Evolutionary conservation across 2,329 filamentous ascomycete genomes (phyloP).

Genomic region (Lachnellula hyalina): DNA sequence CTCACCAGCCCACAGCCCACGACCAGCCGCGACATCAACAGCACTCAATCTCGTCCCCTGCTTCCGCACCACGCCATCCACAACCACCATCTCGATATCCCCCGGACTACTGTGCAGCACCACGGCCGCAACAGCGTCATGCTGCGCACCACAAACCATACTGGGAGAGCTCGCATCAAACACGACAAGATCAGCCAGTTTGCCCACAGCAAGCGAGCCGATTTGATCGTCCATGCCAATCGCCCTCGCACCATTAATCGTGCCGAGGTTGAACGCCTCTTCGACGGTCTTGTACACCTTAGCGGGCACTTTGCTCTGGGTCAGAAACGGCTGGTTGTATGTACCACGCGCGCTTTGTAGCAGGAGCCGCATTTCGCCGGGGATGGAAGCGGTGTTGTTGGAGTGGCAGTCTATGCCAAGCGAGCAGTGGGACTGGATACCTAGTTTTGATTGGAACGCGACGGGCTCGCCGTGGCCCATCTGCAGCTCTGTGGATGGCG

Average conservation of each 20-base stretch:
- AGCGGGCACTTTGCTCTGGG: slow-evolving; percentile 22
- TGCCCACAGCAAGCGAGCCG: slow-evolving; percentile 41
- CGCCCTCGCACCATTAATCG: slow-evolving; percentile 41
- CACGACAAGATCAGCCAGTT: slow-evolving; percentile 43
- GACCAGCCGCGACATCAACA: slow-evolving; percentile 9
- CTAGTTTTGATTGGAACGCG: slow-evolving; percentile 23
- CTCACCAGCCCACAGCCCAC: slow-evolving; percentile 8
- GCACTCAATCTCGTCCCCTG: slow-evolving; percentile 19
- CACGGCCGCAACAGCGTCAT: slow-evolving; percentile 39
- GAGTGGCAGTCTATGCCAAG: slow-evolving; percentile 35
- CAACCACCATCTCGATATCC: slow-evolving; percentile 40
- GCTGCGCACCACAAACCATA: slow-evolving; percentile 38
- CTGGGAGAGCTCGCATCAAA: slow-evolving; percentile 38
- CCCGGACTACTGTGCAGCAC: slow-evolving; percentile 36
- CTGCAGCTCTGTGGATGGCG: slow-evolving; percentile 46
- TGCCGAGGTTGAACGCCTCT: slow-evolving; percentile 45
- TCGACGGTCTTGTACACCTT: slow-evolving; percentile 32
- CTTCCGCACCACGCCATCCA: slow-evolving; percentile 40
- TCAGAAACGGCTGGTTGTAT: slow-evolving; percentile 28
- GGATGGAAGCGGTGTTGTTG: slow-evolving; percentile 29
- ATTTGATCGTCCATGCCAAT: slow-evolving; percentile 37
- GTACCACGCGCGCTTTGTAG: slow-evolving; percentile 30
- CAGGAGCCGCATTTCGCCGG: slow-evolving; percentile 31
- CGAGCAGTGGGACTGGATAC: slow-evolving; percentile 29
- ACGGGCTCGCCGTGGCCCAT: slow-evolving; percentile 39